These are phyloP conservation scores for Saksenaea vasiformis DNA, from an alignment of 371 early-diverging fungal species.

Conservation along the genomic window DNA sequence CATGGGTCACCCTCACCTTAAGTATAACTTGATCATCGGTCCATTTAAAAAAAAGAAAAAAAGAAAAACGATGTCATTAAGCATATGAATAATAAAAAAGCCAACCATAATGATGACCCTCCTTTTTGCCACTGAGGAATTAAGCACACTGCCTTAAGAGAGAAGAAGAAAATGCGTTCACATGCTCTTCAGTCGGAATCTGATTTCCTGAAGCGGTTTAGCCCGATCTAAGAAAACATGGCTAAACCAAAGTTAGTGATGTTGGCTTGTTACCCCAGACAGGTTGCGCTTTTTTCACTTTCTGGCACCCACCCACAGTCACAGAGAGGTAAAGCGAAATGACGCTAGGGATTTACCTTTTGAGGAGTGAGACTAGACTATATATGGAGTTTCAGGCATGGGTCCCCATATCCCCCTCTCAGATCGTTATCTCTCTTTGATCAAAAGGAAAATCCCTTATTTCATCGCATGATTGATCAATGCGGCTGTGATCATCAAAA, in stretches of 20 bases:
- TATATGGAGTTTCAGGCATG: slow-evolving; percentile 4
- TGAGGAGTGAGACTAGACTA: neutral
- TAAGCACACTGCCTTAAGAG: neutral
- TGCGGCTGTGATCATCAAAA: neutral
- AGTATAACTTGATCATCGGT: neutral
- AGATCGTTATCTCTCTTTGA: slow-evolving; percentile 15
- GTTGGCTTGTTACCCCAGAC: neutral
- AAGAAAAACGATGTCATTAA: no score
- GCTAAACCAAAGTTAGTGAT: neutral
- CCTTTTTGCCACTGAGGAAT: neutral
- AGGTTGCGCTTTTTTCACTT: neutral
- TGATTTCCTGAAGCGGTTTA: slow-evolving; percentile 1
- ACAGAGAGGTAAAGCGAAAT: neutral
- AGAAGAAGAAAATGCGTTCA: neutral
- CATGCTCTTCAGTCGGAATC: neutral
- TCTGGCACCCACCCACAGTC: neutral
- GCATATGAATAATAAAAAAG: no score
- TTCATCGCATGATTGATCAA: slow-evolving; percentile 6
- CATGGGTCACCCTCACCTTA: neutral
- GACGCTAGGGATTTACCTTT: slow-evolving; percentile 1
- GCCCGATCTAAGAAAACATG: neutral
- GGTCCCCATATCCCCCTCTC: slow-evolving; percentile 1
- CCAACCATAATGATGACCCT: no score
- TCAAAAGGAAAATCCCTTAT: neutral
- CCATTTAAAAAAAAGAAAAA: no score